phyloP scores from a whole-genome alignment of 2,329 filamentous ascomycete species.

The Elsinoe ampelina region DNA sequence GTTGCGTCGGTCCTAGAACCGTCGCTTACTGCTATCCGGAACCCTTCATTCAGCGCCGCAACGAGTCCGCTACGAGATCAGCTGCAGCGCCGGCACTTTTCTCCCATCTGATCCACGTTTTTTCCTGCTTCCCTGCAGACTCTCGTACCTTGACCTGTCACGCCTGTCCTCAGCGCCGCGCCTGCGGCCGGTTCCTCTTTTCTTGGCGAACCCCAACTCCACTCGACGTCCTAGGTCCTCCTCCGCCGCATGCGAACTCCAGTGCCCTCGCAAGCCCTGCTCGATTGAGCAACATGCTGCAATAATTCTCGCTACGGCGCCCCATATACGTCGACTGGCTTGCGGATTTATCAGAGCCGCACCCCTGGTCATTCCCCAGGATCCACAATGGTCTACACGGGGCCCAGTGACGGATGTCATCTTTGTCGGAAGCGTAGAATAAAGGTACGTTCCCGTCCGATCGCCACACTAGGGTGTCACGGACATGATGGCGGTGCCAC shows the following conservation, averaged over 20 bases:
- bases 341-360: neutral
- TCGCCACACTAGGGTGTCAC: constrained; percentile 3
- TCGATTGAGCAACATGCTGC: constrained; percentile 10
- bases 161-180: too few species aligned
- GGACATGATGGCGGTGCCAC: neutral
- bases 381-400: constrained; percentile 13
- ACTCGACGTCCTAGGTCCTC: neutral
- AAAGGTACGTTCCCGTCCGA: constrained; percentile 4
- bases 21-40: neutral
- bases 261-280: constrained; percentile 11
- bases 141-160: too few species aligned
- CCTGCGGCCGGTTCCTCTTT: constrained; percentile 5
- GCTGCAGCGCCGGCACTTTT: neutral
- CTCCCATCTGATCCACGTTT: neutral
- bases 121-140: neutral
- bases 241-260: neutral
- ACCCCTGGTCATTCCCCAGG: neutral
- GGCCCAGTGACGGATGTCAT: constrained; percentile 13
- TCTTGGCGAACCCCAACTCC: constrained; percentile 4
- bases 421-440: constrained; percentile 12
- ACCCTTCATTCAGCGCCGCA: neutral
- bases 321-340: neutral
- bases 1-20: neutral
- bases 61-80: neutral
- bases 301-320: neutral